Conservation (phyloP, 768 basidiomycete genomes). For the Lactarius quietus region DNA sequence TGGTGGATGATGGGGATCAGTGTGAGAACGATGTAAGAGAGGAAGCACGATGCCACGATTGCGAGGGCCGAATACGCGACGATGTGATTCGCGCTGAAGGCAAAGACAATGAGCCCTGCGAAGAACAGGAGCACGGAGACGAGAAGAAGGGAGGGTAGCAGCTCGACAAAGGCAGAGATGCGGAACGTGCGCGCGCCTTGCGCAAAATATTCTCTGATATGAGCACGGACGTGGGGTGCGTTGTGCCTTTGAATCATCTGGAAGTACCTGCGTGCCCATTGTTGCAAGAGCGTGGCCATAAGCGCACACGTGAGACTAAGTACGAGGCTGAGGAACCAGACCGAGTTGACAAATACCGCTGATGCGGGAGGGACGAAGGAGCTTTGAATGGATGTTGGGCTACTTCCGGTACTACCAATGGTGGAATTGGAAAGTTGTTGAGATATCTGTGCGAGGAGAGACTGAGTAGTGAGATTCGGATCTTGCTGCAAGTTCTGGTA, state of each 20-base stretch:
- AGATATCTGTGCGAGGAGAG: constrained; percentile 16
- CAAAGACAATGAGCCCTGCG: constrained; percentile 6
- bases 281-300: constrained; percentile 12
- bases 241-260: not conserved
- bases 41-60: not conserved
- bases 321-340: constrained; percentile 12
- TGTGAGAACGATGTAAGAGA: not conserved
- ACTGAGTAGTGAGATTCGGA: constrained; percentile 8
- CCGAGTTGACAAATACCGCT: constrained; percentile 1
- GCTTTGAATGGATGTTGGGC: not conserved
- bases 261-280: constrained; percentile 16
- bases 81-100: not conserved
- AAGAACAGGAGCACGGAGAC: constrained; percentile 13
- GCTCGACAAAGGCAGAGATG: not conserved
- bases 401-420: not conserved
- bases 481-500: not conserved
- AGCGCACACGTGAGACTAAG: constrained; percentile 6
- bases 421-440: constrained; percentile 1
- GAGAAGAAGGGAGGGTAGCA: not conserved
- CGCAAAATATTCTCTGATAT: not conserved
- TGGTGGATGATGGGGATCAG: constrained; percentile 6
- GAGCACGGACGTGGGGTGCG: not conserved
- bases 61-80: not conserved
- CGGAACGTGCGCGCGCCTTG: not conserved
- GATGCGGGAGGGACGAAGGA: not conserved